Base-by-base conservation (phyloP, 257 asterid species). In the Mitragyna speciosa region DNA sequence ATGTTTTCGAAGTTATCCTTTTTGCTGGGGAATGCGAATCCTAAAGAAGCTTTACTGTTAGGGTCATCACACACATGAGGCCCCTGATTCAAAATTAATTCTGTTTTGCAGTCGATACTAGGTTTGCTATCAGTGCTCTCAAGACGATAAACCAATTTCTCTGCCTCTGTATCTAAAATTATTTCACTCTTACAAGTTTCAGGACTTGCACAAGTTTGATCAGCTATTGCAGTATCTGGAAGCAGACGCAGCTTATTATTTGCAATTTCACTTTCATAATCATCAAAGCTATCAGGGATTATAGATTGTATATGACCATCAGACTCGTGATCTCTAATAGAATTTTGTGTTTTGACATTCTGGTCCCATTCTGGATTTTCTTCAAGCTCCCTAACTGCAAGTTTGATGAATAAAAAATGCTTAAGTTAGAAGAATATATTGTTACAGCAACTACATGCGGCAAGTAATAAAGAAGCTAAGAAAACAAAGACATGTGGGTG, bases 211-310 rank as follows among this genome's bases (percentile, higher is more conserved):
- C 41, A 36, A 36, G 41, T 36, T 36, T 36, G 41, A 36, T 36
- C 41, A 36, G 41, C 41, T 1, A 36, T 36, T 36, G 41, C 41
- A 36, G 41, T 36, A 36, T 36, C 41, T 4, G 41, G 41, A 36
- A 36, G 84, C 79, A 81, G 79, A 78, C 82, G 82, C 66, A 83
- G 86, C 78, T 79, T 86, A 86, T 77, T 61, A 76, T 56, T 77
- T 45, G 47, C 31, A 78, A 75, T 72, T 73, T 70, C 76, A 58
- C 73, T 72, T 73, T 68, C 91, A 84, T 84, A 81, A 79, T 82
- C 76, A 77, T 92, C 97, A 85, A 89, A 86, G 89, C 94, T 93
- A 89, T 93, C 96, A 77, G 93, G 92, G 75, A 86, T 90, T 82
- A 90, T 80, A 82, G 84, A 78, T 79, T 85, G 85, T 26, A 79